These are phyloP conservation scores for Glutinoglossum americanum DNA, from an alignment of 495 filamentous ascomycete genomes.

Conservation along the genomic window DNA sequence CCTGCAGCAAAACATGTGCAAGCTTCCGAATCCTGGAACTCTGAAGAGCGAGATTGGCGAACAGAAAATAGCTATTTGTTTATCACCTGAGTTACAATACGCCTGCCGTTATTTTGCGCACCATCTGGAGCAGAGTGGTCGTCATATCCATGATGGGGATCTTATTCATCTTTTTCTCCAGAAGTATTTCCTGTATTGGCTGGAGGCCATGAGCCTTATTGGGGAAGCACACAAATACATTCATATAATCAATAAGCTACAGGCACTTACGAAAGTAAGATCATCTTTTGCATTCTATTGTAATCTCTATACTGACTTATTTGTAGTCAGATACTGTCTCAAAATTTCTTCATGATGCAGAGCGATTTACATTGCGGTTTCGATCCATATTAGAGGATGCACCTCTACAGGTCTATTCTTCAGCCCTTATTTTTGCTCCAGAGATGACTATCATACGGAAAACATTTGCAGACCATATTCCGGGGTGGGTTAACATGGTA, in stretches of 20 bases:
- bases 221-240: neutral
- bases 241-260: neutral
- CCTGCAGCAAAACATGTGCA: constrained; percentile 21
- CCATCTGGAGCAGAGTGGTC: constrained; percentile 20
- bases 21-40: constrained; percentile 14
- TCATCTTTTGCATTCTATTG: no score
- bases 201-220: no score
- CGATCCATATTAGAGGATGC: constrained; percentile 9
- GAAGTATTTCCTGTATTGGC: neutral
- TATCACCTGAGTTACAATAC: no score
- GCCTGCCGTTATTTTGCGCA: constrained; percentile 26
- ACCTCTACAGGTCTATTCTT: no score
- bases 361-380: constrained; percentile 17
- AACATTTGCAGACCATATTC: constrained; percentile 3
- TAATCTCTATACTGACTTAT: no score
- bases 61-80: constrained; percentile 13
- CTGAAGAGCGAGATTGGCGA: constrained; percentile 5
- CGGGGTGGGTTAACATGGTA: neutral
- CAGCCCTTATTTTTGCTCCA: no score
- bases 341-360: constrained; percentile 17
- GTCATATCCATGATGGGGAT: neutral
- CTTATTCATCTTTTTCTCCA: neutral
- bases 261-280: neutral
- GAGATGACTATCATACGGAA: no score
- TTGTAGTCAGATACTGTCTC: neutral